These are phyloP conservation scores for Steccherinum ochraceum DNA, from an alignment of 768 basidiomycete species.

Conservation along the genomic window DNA sequence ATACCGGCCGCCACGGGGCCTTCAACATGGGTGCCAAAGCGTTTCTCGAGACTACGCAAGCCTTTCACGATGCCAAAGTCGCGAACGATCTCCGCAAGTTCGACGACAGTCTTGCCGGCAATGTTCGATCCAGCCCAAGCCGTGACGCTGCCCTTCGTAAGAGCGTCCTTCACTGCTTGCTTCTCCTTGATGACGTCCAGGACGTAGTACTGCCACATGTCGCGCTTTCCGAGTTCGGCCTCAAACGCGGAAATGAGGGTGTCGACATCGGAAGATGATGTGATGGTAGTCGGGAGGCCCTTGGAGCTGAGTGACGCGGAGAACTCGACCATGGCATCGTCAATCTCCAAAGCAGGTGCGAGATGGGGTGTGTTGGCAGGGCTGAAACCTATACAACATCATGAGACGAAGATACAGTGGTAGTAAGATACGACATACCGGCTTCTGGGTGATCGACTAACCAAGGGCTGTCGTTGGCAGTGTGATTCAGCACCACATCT, in stretches of 20 bases:
- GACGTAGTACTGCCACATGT: slow-evolving; percentile 94
- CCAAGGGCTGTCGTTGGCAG: slow-evolving; percentile 92
- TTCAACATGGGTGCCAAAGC: slow-evolving; percentile 64
- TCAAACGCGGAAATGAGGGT: slow-evolving; percentile 58
- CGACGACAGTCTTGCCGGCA: slow-evolving; percentile 48
- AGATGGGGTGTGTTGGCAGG: slow-evolving; percentile 90
- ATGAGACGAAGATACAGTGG: background rate
- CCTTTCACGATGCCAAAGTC: slow-evolving; percentile 49
- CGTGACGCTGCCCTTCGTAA: slow-evolving; percentile 39
- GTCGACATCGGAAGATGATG: slow-evolving; percentile 62
- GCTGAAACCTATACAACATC: slow-evolving; percentile 78
- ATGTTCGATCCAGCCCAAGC: slow-evolving; percentile 61
- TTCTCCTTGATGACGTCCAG: slow-evolving; percentile 68
- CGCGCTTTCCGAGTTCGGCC: slow-evolving; percentile 51
- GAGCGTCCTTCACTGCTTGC: slow-evolving; percentile 45
- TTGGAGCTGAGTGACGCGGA: slow-evolving; percentile 56
- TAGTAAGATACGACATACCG: slow-evolving; percentile 39
- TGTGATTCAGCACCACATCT: slow-evolving; percentile 97
- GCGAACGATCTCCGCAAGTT: slow-evolving; percentile 62
- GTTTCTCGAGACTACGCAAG: slow-evolving; percentile 51
- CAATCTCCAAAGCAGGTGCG: slow-evolving; percentile 86
- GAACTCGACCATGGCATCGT: slow-evolving; percentile 79
- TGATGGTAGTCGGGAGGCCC: slow-evolving; percentile 68
- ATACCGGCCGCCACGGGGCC: slow-evolving; percentile 66
- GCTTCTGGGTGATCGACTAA: slow-evolving; percentile 92